Base-by-base conservation (phyloP, 768 basidiomycete species). In the Boletus coccyginus region DNA sequence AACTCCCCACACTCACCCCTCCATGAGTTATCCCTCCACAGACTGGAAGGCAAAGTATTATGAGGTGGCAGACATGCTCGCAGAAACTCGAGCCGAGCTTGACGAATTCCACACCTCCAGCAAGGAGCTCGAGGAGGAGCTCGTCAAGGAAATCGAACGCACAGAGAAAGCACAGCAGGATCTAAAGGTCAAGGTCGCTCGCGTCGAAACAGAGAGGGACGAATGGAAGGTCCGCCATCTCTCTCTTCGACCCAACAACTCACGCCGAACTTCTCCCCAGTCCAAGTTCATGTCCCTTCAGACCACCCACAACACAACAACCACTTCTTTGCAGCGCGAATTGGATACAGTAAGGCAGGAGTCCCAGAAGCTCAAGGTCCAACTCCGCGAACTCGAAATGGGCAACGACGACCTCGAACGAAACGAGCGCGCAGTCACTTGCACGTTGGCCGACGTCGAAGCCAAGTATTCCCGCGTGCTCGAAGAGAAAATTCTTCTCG, bases 371-470 rank as follows among this genome's bases (percentile, higher is more conserved):
- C 72, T 82, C 58, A 90, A 90, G 72, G 75, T 88, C 21, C 86
- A 89, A 66, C 74, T 94, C 17, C 83, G 91, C 21, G 92, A 98
- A 70, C 78, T 97, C 32, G 96, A 98, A 74, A 90, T 98, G 85
- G 96, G 96, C 46, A 98, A 97, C 66, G 97, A 99, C 66, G 95
- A 98, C 74, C 78, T 99, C 55, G 97, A 98, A 70, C 81, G 94
- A 59, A 95, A 90, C 70, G 96, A 98, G 68, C 84, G 97, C 31
- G 90, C 90, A 49, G 88, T 91, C 41, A 83, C 88, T 10, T 92
- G 88, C 47, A 90, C 83, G 63, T 73, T 95, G 63, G 89, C 88
- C 5, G 90, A 91, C 68, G 78, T 92, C 64, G 94, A 97, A 74
- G 77, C 83, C 62, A 93, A 88, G 70, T 96, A 98, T 75, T 86